Conservation (phyloP, 306 rosid genomes). For the Trichosanthes truncata region DNA sequence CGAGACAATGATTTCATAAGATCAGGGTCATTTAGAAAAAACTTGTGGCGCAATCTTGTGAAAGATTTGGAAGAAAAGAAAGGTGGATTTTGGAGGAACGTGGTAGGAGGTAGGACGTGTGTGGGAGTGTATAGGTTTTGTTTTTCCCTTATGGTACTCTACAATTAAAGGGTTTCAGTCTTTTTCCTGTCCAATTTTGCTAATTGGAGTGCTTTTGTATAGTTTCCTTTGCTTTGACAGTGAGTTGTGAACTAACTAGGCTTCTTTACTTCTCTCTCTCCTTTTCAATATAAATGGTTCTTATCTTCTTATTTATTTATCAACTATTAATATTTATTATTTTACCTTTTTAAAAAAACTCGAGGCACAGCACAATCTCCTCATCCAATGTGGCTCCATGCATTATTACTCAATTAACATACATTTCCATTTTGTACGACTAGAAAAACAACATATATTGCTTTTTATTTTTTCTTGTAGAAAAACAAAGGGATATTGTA, state of each 20-base stretch:
- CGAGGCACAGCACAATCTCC: neutral
- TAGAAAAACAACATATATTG: neutral
- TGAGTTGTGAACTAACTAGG: neutral
- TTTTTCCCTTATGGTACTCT: neutral
- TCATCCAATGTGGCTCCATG: neutral
- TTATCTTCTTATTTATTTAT: neutral
- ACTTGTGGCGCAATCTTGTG: neutral
- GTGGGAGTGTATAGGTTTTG: neutral
- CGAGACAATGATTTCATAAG: neutral
- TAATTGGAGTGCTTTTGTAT: neutral
- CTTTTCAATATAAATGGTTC: neutral
- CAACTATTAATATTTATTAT: neutral
- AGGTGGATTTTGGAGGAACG: neutral
- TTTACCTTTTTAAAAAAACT: neutral
- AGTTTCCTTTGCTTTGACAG: neutral
- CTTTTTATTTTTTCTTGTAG: neutral
- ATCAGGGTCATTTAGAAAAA: neutral
- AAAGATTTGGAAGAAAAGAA: neutral
- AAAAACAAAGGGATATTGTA: neutral
- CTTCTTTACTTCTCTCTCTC: neutral
- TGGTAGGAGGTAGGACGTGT: neutral
- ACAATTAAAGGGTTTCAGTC: neutral
- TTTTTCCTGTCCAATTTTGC: neutral
- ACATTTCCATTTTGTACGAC: neutral
- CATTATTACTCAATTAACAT: neutral